These are phyloP conservation scores for Podaxis sp. DNA, from an alignment of 768 basidiomycete species.

Conservation along the genomic window DNA sequence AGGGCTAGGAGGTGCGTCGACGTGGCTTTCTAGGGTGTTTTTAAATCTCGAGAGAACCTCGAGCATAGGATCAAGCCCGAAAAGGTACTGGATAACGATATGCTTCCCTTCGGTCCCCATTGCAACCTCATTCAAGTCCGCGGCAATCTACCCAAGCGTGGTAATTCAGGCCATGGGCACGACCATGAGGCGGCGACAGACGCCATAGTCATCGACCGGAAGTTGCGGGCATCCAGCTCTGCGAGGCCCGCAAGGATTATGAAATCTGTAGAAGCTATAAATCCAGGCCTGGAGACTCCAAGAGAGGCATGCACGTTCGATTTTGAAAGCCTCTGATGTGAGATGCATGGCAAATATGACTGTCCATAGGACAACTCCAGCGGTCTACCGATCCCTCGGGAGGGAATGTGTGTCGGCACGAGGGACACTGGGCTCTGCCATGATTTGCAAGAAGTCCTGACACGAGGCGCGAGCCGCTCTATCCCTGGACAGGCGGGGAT, in stretches of 20 bases:
- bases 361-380: constrained; percentile 20
- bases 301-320: not conserved
- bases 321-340: not conserved
- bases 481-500: not conserved
- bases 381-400: constrained; percentile 18
- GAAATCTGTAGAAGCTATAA: not conserved
- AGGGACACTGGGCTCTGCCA: constrained; percentile 12
- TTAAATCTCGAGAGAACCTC: constrained; percentile 11
- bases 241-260: not conserved
- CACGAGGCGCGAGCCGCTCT: constrained; percentile 17
- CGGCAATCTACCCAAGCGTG: constrained; percentile 32
- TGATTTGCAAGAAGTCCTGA: constrained; percentile 30
- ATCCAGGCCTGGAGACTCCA: not conserved
- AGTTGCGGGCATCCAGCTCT: constrained; percentile 5
- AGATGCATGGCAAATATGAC: constrained; percentile 26
- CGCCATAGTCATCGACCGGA: constrained; percentile 20
- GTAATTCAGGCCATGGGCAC: constrained; percentile 20
- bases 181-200: constrained; percentile 40
- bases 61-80: constrained; percentile 19
- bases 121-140: constrained; percentile 35
- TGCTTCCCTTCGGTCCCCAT: constrained; percentile 20
- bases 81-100: constrained; percentile 13
- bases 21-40: constrained; percentile 2
- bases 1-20: not conserved
- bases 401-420: constrained; percentile 18